Percentiles rank a stretch among this genome's conserved stretches.
These are phyloP conservation scores for Hyphopichia pseudoburtonii DNA, from an alignment of 1,139 yeast genomes.

Conservation along the genomic window DNA sequence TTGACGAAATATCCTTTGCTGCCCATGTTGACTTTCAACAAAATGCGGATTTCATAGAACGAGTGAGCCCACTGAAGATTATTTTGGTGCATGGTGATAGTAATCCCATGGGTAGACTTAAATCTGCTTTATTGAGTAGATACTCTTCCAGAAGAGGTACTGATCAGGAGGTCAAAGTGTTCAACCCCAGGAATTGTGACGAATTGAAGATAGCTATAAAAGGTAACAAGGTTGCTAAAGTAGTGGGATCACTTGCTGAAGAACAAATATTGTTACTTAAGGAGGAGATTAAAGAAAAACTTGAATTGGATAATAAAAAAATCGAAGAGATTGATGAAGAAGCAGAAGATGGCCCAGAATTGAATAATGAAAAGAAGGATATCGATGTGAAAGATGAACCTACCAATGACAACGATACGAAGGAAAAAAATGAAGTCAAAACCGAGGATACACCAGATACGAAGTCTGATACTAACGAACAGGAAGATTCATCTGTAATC, in stretches of 20 bases:
- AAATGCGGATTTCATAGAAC: conserved; percentile 85
- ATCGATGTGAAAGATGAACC: conserved; percentile 3
- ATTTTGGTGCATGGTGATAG: conserved; percentile 98
- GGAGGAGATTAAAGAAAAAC: conserved; percentile 27
- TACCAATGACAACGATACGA: conserved; percentile 3
- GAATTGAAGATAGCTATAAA: conserved; percentile 74
- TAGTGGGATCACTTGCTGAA: conserved; percentile 74
- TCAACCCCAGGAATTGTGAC: conserved; percentile 90
- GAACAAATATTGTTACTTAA: conserved; percentile 37
- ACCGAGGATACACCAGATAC: conserved; percentile 6
- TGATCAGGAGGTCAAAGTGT: conserved; percentile 87
- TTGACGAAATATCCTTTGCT: conserved; percentile 97
- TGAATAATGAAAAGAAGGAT: conserved; percentile 9
- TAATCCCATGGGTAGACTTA: conserved; percentile 95
- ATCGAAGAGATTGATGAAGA: conserved; percentile 17
- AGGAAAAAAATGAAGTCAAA: conserved; percentile 5
- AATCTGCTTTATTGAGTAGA: conserved; percentile 87
- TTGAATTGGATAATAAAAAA: conserved; percentile 15
- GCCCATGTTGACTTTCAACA: conserved; percentile 98
- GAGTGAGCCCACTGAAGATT: conserved; percentile 77
- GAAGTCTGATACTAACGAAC: not conserved
- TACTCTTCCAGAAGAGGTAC: conserved; percentile 82
- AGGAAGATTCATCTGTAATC: conserved; percentile 10
- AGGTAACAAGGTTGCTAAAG: conserved; percentile 84
- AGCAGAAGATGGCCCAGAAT: conserved; percentile 10